Evolutionary conservation across 345 rosid genomes (phyloP), one percentile per base, ranked within the genome.

Genomic region (Eucalyptus curtisii): DNA sequence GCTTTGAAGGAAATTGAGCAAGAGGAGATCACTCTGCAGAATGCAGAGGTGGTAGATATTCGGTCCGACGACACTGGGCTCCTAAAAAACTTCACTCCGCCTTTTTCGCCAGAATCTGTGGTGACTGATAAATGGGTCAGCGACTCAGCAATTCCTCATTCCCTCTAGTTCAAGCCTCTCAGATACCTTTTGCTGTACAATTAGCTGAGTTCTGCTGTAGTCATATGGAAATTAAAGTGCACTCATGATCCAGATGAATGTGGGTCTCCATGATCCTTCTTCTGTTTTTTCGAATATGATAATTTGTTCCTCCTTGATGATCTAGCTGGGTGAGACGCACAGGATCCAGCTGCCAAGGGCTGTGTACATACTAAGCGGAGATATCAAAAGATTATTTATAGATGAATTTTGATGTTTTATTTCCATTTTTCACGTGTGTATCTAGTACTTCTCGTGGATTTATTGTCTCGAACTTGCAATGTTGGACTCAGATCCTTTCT

Each of bases 51-150:
- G 44, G 88, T 91, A 25, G 94, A 95, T 90, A 90, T 92, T 31
- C 88, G 80, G 48, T 59, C 90, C 1, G 99, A 94, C 45, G 96
- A 96, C 88, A 90, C 92, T 80, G 95, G 93, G 52, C 93, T 94
- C 30, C 61, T 93, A 90, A 95, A 90, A 91, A 89, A 90, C 87
- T n/a, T 88, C 88, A 92, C 94, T 88, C 94, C 94, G 30, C 91
- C 93, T 6, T 49, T 91, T 85, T 94, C 97, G 7, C 96, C 97
- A 3, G 91, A 93, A 37, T 93, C 95, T 37, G 88, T 90, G 45
- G 92, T 52, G 53, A 93, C 92, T 55, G 96, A 95, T 53, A 93
- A 95, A 90, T 93, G 96, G 96, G 92, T 92, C 85, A 94, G 95
- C 88, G 87, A 90, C 91, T 93, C 96, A 49, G 33, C 86, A 15